Percentiles rank a stretch among this genome's conserved stretches.
These are phyloP conservation scores for Ananas comosus DNA, from an alignment of 176 grass and related monocot genomes.

Conservation along the genomic window DNA sequence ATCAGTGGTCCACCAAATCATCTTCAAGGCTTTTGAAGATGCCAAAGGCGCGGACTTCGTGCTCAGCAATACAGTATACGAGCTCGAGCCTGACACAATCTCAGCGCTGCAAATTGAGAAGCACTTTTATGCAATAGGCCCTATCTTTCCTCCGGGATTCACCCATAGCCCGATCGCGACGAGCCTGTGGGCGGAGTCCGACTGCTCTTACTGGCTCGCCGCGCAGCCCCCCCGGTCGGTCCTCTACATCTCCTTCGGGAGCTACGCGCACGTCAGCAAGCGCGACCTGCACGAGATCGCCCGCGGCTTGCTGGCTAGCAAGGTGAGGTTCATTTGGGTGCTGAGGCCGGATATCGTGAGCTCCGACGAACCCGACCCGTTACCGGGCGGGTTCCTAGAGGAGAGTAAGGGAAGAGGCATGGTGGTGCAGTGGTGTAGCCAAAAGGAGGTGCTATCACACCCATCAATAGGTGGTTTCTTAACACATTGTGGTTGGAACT, in stretches of 20 bases:
- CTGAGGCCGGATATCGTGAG: conserved; percentile 51
- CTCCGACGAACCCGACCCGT: conserved; percentile 45
- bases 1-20: conserved; percentile 53
- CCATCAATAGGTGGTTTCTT: conserved; percentile 36
- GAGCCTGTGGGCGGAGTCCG: conserved; percentile 53
- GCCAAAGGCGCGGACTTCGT: conserved; percentile 45
- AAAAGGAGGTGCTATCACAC: conserved; percentile 57
- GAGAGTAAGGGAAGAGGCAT: conserved; percentile 20
- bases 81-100: conserved; percentile 56
- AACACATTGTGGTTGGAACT: conserved; percentile 85
- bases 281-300: conserved; percentile 52
- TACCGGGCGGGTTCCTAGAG: conserved; percentile 34
- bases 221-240: conserved; percentile 36
- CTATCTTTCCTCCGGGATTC: conserved; percentile 55
- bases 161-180: conserved; percentile 37
- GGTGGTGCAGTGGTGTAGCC: conserved; percentile 66
- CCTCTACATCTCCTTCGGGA: conserved; percentile 74
- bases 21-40: conserved; percentile 53
- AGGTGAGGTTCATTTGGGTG: conserved; percentile 56
- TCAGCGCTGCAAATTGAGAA: conserved; percentile 33
- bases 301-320: conserved; percentile 40
- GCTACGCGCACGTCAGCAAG: conserved; percentile 40
- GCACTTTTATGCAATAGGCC: conserved; percentile 67
- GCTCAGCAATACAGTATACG: conserved; percentile 64
- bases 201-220: conserved; percentile 54